These are phyloP conservation scores for Polytrichum commune DNA, from an alignment of 225 moss, liverwort and hornwort genomes.

Conservation along the genomic window DNA sequence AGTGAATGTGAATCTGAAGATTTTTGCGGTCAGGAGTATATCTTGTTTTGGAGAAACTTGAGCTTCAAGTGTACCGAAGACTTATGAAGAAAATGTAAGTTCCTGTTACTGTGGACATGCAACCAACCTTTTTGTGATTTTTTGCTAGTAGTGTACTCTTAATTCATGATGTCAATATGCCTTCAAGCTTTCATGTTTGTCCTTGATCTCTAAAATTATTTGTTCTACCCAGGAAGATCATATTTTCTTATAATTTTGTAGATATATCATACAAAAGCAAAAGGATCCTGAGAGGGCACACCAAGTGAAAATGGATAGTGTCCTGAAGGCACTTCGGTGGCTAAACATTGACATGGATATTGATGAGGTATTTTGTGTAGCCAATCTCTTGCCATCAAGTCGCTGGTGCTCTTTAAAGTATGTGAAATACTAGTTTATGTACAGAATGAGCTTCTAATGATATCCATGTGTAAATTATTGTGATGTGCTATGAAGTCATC, in stretches of 20 bases:
- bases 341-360: constrained; percentile 83
- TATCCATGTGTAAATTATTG: no score
- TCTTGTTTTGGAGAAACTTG: constrained; percentile 91
- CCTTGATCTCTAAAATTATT: no score
- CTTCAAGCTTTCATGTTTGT: no score
- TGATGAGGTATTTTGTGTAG: constrained; percentile 58
- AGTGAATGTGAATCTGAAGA: constrained; percentile 26
- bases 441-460: no score
- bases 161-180: no score
- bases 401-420: no score
- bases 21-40: constrained; percentile 97
- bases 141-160: no score
- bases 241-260: constrained; percentile 27
- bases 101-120: neutral
- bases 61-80: constrained; percentile 89
- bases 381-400: no score
- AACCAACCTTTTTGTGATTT: no score
- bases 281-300: constrained; percentile 87
- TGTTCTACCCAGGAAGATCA: neutral
- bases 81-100: constrained; percentile 93
- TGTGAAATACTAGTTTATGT: neutral
- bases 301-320: constrained; percentile 95
- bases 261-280: constrained; percentile 81
- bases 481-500: no score
- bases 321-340: constrained; percentile 81